These are phyloP conservation scores for Candida neerlandica DNA, from an alignment of 1,139 yeast genomes.

Conservation along the genomic window DNA sequence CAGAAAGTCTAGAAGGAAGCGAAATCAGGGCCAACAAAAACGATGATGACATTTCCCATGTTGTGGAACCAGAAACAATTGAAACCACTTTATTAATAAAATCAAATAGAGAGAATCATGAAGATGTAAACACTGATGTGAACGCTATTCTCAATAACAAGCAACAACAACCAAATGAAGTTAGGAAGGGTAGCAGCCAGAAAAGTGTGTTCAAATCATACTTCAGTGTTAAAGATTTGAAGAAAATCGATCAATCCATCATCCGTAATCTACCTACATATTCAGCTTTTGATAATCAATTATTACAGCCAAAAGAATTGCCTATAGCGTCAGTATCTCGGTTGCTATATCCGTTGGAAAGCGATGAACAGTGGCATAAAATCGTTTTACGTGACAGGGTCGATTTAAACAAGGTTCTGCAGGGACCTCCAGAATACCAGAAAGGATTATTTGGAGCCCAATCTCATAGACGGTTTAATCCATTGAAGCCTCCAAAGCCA, in stretches of 20 bases:
- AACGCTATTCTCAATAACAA: neutral
- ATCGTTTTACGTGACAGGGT: slow-evolving; percentile 54
- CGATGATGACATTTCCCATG: slow-evolving; percentile 10
- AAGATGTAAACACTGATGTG: neutral
- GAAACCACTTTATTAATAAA: slow-evolving; percentile 9
- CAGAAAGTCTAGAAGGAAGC: neutral
- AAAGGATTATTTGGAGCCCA: slow-evolving; percentile 63
- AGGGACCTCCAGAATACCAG: slow-evolving; percentile 46
- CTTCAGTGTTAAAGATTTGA: slow-evolving; percentile 53
- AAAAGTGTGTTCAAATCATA: slow-evolving; percentile 48
- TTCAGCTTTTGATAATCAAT: slow-evolving; percentile 46
- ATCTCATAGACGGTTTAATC: slow-evolving; percentile 60
- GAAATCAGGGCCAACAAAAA: neutral
- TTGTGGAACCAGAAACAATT: slow-evolving; percentile 14
- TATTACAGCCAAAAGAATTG: slow-evolving; percentile 18
- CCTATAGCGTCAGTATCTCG: slow-evolving; percentile 41
- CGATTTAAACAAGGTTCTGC: slow-evolving; percentile 15
- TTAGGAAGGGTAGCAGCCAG: neutral
- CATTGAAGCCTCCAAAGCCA: slow-evolving; percentile 82
- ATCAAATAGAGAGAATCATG: neutral
- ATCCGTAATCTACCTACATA: slow-evolving; percentile 57
- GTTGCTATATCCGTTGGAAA: slow-evolving; percentile 61
- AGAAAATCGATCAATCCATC: slow-evolving; percentile 56
- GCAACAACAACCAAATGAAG: slow-evolving; percentile 2
- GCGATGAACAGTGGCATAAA: slow-evolving; percentile 65